Base-by-base conservation (phyloP, 768 basidiomycete genomes). In the Artomyces pyxidatus region DNA sequence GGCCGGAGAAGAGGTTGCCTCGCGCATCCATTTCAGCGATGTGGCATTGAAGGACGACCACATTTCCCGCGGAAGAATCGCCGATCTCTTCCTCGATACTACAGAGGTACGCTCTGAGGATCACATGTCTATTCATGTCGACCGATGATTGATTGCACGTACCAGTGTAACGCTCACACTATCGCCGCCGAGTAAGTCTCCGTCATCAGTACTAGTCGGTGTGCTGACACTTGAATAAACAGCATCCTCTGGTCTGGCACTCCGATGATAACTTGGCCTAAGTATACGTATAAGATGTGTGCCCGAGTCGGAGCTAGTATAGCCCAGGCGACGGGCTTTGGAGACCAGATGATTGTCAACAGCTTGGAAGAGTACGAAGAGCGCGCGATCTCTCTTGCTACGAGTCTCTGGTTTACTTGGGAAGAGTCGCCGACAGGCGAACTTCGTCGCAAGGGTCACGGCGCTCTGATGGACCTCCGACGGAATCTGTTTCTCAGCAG, bases 201-300 rank as follows among this genome's bases (percentile, higher is more conserved):
- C 39, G 11, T 41, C n/a, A n/a, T n/a, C n/a, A n/a, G n/a, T n/a
- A n/a, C n/a, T n/a, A n/a, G n/a, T n/a, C n/a, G n/a, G n/a, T n/a
- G n/a, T n/a, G n/a, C n/a, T n/a, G n/a, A n/a, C n/a, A n/a, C n/a
- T n/a, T n/a, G n/a, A n/a, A n/a, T 12, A 30, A 17, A 17, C 57
- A 74, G 73, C 56, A 70, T 76, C 28, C 61, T 77, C 19, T 76
- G 75, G 76, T 65, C 72, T 0, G 74, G 76, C 7, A 77, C 76
- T 1, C 75, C 75, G 25, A 65, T 77, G 30, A 56, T 77, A 25
- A 74, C 75, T 19, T 75, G 62, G 64, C 71, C 75, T 5, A 68
- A 63, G 47, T 68, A 76, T 49, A 51, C 57, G 37, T 63, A 71
- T 53, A 77, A 75, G 57, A 76, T 77, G 73, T 72, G 68, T 46